Base-by-base conservation (phyloP, 768 basidiomycete genomes). In the Gelatoporia subvermispora region DNA sequence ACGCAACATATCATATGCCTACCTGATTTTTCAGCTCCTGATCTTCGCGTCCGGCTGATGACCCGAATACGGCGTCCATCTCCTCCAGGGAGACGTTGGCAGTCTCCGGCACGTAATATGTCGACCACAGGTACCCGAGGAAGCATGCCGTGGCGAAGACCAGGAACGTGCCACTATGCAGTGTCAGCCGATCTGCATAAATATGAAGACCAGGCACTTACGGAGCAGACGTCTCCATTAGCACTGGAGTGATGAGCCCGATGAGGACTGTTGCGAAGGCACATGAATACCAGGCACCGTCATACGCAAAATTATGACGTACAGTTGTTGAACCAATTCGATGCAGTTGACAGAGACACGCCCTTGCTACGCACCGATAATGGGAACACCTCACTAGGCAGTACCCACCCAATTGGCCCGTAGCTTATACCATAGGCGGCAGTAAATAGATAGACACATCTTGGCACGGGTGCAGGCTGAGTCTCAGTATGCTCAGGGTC, bases 261-360 rank as follows among this genome's bases (percentile, higher is more conserved):
- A 91, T 82, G 44, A 89, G 64, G 59, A 91, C 88, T 90, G 39
- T 23, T 23, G 34, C 24, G 25, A 7, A 31, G n/a, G n/a, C n/a
- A 43, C 25, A n/a, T 25, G 24, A 3, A 15, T 44, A 17, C 17
- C 10, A 20, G 7, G 9, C 4, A 20, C 28, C n/a, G 28, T 13
- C 5, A 31, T 31, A 7, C 28, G 28, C 5, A 11, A 44, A n/a
- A n/a, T n/a, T n/a, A 28, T 7, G n/a, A 55, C 67, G 35, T 45
- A 69, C 68, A 92, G 50, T 92, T 92, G 59, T 91, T 91, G 21
- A 78, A 57, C 89, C 89, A 92, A 55, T 88, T 88, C n/a, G 85
- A 87, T 2, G 88, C 85, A 2, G 90, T 92, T 17, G 88, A 82
- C 18, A 94, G 58, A 20, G 89, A 80, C 4, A 93, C 90, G 41